Base-by-base conservation (phyloP, 495 filamentous ascomycete genomes). In the Penicillium maclennaniae region DNA sequence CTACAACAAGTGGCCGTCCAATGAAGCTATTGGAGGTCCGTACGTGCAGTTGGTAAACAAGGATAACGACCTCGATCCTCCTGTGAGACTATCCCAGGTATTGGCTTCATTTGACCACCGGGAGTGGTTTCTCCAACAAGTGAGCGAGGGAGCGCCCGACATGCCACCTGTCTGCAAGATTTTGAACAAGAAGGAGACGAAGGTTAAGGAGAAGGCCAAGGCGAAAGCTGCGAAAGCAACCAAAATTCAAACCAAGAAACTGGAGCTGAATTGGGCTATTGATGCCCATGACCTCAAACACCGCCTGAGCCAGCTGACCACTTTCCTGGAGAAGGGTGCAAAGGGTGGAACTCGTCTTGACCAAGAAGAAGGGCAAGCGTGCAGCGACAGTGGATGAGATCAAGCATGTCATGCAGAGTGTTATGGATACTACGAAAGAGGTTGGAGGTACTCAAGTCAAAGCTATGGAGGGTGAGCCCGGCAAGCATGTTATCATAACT, bases 251-350 rank as follows among this genome's bases (percentile, higher is more conserved):
- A 55, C 65, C 6, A 95, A 96, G 74, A 83, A 87, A 62, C 62
- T 96, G 15, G 91, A 95, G 72, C 21, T 96, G 54, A 89, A 89
- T 68, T 96, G 91, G 91, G 83, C 86, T 23, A 91, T 92, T 56
- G 83, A 82, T 48, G 55, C 64, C 9, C 74, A 87, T 66, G 88
- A 92, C 68, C 69, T 91, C 21, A 58, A 59, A 4, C 83, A 87
- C 62, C 78, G 81, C 43, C 49, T 87, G 59, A 73, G 75, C 41
- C 77, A 82, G 67, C 56, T 91, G 63, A 68, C 69, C 45, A 69
- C 58, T 42, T 92, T 91, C 54, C 56, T 92, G 55, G 65, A 65
- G 7, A 84, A 87, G 57, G 87, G 87, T 3, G 61, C 71, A 31
- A 77, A 66, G 60, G 60, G 86, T 92, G 34, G 80, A 88, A 58